Percentiles rank a stretch among this genome's conserved stretches.
phyloP scores from a whole-genome alignment of 2,329 filamentous ascomycete genomes.

The Pleurostoma richardsiae region DNA sequence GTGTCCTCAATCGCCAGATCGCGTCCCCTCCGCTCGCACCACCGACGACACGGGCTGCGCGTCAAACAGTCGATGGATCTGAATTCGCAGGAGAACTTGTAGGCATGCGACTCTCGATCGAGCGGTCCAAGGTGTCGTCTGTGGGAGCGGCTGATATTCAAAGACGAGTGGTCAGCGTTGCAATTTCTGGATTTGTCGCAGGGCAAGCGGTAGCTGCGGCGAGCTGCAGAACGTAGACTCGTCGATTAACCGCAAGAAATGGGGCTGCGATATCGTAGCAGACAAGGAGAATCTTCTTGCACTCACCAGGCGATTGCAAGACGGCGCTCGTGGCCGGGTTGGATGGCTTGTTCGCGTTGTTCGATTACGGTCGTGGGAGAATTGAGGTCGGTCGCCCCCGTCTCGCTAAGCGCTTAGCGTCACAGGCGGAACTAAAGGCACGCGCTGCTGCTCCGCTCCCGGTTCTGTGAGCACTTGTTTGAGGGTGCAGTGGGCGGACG shows the following conservation, averaged over 20 bases:
- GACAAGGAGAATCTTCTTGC: neutral
- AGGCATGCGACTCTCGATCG: too few species aligned
- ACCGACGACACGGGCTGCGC: neutral
- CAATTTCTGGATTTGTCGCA: neutral
- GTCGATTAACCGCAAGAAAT: neutral
- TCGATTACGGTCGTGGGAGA: constrained; percentile 1
- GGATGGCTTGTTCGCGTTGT: neutral
- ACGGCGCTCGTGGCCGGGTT: neutral
- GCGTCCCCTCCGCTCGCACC: constrained; percentile 2
- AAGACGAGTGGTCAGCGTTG: neutral
- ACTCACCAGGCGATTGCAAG: neutral
- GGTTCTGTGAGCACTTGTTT: neutral
- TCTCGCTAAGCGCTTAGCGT: constrained; percentile 21
- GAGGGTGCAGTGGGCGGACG: neutral
- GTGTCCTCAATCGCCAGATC: too few species aligned
- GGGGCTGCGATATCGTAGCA: neutral
- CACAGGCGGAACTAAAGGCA: constrained; percentile 1
- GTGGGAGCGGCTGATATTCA: too few species aligned
- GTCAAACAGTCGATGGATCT: too few species aligned
- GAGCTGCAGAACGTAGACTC: neutral
- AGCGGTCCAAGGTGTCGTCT: too few species aligned
- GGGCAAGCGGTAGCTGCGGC: neutral
- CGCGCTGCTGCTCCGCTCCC: neutral
- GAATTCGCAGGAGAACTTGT: too few species aligned
- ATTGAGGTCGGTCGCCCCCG: constrained; percentile 12